Evolutionary conservation across 2,329 filamentous ascomycete genomes (phyloP).

Genomic region (Calonectria honghensis): DNA sequence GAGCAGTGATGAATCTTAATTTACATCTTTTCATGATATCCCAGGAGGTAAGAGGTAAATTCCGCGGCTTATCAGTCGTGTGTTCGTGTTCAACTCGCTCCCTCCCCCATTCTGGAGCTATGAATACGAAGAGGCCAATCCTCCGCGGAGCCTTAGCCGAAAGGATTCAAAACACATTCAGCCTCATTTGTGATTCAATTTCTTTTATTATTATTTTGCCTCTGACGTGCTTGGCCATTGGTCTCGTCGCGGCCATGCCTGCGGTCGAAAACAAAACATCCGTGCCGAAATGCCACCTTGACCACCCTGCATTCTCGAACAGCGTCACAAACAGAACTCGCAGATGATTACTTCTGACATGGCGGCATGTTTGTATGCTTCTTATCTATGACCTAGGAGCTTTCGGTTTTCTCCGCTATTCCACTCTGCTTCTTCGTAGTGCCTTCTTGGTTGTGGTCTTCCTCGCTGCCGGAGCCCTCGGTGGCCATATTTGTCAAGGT

Average conservation of each 20-base stretch:
- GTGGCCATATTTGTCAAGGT: not conserved
- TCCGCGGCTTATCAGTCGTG: not conserved
- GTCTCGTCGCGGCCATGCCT: not conserved
- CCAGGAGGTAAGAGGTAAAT: not conserved
- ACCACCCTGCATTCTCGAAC: not conserved
- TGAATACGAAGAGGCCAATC: not conserved
- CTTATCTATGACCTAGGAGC: not conserved
- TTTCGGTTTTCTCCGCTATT: not conserved
- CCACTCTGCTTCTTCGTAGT: not conserved
- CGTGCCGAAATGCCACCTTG: not conserved
- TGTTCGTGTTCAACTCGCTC: not conserved
- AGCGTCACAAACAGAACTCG: not conserved
- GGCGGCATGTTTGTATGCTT: not conserved
- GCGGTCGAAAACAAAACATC: constrained; percentile 11
- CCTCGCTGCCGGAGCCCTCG: not conserved
- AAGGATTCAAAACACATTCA: not conserved
- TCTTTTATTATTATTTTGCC: not conserved
- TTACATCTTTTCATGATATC: not conserved
- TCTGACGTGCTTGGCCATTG: not conserved
- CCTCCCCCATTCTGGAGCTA: not conserved
- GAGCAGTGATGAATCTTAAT: not conserved
- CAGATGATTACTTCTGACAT: not conserved
- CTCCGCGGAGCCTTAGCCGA: not conserved
- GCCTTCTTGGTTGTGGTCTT: not conserved
- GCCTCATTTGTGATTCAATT: not conserved